Conservation (phyloP, 2,329 filamentous ascomycete species). For the Fusarium transvaalense region DNA sequence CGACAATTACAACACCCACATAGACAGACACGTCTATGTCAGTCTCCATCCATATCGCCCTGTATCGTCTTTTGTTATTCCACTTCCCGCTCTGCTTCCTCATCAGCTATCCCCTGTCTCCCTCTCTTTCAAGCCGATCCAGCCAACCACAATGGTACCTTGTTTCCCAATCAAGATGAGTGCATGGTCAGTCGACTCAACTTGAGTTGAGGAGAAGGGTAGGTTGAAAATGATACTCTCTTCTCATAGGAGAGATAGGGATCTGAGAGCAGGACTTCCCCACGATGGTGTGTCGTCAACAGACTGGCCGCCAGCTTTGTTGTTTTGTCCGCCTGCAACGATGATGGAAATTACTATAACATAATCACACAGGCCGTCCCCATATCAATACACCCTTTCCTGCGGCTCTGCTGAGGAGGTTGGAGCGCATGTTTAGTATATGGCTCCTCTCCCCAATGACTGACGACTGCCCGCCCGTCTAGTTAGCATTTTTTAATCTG, state of each 20-base stretch:
- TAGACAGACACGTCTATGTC: neutral
- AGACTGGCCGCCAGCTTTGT: neutral
- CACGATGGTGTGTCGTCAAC: neutral
- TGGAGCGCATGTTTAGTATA: neutral
- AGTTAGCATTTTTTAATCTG: neutral
- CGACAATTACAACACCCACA: neutral
- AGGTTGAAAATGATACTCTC: conserved; percentile 4
- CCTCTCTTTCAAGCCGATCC: neutral
- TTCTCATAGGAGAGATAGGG: neutral
- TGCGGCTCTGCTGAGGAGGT: neutral
- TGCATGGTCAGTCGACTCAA: neutral
- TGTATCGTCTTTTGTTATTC: conserved; percentile 1
- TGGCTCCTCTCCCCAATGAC: neutral
- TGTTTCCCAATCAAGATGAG: neutral
- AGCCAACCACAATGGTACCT: neutral
- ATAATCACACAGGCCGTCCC: neutral
- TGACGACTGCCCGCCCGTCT: neutral
- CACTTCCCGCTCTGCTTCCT: neutral
- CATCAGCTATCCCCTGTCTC: neutral
- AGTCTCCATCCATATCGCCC: neutral
- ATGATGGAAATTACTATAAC: neutral
- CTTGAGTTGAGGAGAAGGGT: neutral
- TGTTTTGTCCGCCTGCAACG: neutral
- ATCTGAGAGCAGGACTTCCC: neutral
- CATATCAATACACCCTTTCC: neutral